Percentiles rank a stretch among this genome's conserved stretches.
Evolutionary conservation across 305 asterid genomes (phyloP).

Genomic region (Petunia hybrid): DNA sequence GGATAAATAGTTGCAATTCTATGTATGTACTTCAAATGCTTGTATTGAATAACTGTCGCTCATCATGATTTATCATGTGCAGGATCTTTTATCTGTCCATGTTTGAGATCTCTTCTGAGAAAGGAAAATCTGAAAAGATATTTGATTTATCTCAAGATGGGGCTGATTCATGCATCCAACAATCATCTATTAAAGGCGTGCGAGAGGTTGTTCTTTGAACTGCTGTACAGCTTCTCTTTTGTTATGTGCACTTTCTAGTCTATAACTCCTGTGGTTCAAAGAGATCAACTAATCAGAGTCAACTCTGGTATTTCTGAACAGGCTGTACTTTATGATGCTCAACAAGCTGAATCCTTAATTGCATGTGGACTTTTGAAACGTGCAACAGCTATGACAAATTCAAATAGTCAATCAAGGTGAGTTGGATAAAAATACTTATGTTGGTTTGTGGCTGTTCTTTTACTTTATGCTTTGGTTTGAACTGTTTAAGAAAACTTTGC

Average conservation of each 20-base stretch:
- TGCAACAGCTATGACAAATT: constrained; percentile 85
- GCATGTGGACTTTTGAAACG: constrained; percentile 87
- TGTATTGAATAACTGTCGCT: not conserved
- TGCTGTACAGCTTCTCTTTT: constrained; percentile 10
- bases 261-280: constrained; percentile 1
- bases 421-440: constrained; percentile 18
- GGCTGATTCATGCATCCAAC: constrained; percentile 64
- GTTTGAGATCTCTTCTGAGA: constrained; percentile 87
- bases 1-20: constrained; percentile 23
- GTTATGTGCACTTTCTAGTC: not conserved
- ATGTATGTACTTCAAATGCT: not conserved
- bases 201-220: constrained; percentile 61
- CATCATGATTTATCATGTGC: constrained; percentile 42
- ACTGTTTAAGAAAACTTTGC: not conserved
- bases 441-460: constrained; percentile 25
- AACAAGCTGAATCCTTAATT: constrained; percentile 80
- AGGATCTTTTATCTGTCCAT: constrained; percentile 79
- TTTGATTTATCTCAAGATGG: constrained; percentile 75
- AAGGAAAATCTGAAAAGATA: constrained; percentile 81
- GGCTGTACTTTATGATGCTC: constrained; percentile 65
- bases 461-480: constrained; percentile 21
- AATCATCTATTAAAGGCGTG: constrained; percentile 75
- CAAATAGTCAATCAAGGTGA: constrained; percentile 92
- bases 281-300: constrained; percentile 20
- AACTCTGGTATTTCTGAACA: constrained; percentile 40